Base-by-base conservation (phyloP, 352 stramenopile species). In the Globisporangium viniferum region DNA sequence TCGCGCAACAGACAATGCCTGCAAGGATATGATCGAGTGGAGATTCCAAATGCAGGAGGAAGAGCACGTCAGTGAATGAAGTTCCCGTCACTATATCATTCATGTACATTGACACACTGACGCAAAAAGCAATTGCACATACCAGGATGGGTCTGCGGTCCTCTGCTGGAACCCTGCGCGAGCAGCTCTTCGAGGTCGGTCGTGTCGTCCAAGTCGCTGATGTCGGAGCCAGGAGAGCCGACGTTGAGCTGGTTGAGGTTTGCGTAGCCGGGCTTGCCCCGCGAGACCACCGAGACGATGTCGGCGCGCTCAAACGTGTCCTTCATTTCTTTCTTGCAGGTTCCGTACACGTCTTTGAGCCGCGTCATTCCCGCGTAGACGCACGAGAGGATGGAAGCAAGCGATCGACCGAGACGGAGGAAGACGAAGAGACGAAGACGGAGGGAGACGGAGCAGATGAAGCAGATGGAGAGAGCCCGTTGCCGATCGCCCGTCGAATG, bases 191-290 rank as follows among this genome's bases (percentile, higher is more conserved):
- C 86, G 24, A 94, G 75, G 64, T 94, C 86, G 35, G 81, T 84
- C 6, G 84, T 89, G 73, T 94, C 86, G 64, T 90, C 86, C 63
- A 92, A 65, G 54, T 94, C 86, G 65, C 86, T 92, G n/a, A 85
- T 74, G 69, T 92, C 86, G 68, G 80, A 90, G 44, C 79, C 80
- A 5, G 84, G 84, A n/a, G 84, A 92, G 56, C 86, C 86, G 33
- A 91, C 74, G 56, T 94, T 90, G 35, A 94, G 72, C 59, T 94
- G 86, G 68, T 92, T 92, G 56, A 94, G 81, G 64, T 94, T 94
- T 5, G 86, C 86, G 62, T 94, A 94, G 27, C 84, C 86, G 18
- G 86, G 82, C 71, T 91, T 92, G 68, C 79, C 80, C 48, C 83
- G 77, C 64, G 75, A 80, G n/a, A 89, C 80, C 61, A 84, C 83